A percentile compares a stretch with the other conserved stretches of the same genome.
Conservation (phyloP, 345 rosid genomes). For the Syzygium aromaticum region DNA sequence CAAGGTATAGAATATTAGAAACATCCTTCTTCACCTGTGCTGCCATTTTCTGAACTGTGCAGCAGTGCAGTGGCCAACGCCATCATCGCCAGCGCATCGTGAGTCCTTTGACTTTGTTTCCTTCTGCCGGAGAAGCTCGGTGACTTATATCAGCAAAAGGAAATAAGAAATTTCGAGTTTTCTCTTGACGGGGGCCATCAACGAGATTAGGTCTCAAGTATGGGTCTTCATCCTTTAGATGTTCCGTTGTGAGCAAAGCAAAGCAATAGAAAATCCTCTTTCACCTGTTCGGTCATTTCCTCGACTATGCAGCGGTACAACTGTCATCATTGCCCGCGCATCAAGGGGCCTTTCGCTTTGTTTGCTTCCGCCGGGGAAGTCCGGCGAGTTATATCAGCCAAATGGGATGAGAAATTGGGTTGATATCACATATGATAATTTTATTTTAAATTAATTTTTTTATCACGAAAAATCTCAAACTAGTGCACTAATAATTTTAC, state of each 20-base stretch:
- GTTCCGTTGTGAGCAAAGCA: neutral
- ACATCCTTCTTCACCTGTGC: neutral
- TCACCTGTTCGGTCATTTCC: neutral
- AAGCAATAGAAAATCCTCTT: neutral
- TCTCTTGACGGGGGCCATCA: too few species aligned
- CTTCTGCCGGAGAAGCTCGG: neutral
- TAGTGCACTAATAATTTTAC: too few species aligned
- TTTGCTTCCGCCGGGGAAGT: neutral
- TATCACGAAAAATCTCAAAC: too few species aligned
- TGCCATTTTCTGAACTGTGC: neutral
- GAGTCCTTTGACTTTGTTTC: neutral
- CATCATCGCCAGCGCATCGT: neutral
- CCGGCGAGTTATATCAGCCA: neutral
- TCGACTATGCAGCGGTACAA: neutral
- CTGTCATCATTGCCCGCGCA: neutral
- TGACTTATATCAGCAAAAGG: neutral
- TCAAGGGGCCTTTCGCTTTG: neutral
- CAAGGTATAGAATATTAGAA: neutral
- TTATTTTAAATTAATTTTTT: too few species aligned
- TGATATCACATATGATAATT: too few species aligned
- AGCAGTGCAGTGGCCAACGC: neutral
- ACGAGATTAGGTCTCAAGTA: neutral
- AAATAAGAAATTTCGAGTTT: neutral
- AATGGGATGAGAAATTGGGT: neutral
- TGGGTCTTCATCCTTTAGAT: neutral